Evolutionary conservation across 768 basidiomycete genomes (phyloP).

Genomic region (Boletus reticulatus): DNA sequence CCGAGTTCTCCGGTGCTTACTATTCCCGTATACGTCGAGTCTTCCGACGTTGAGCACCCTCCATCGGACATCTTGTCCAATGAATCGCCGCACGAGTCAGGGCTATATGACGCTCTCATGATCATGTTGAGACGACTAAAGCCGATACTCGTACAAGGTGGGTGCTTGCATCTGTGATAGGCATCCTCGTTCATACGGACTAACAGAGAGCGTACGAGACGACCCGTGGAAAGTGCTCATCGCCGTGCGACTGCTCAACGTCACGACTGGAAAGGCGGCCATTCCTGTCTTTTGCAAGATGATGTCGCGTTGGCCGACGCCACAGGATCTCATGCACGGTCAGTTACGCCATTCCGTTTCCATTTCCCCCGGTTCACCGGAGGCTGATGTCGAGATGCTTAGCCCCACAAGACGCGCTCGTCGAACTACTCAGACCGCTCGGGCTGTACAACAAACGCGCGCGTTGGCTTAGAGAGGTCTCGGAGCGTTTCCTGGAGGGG

Average conservation of each 20-base stretch:
- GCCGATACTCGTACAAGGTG: slow-evolving; percentile 32
- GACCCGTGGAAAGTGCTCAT: slow-evolving; percentile 72
- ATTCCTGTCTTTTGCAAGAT: slow-evolving; percentile 66
- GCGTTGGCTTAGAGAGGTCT: slow-evolving; percentile 53
- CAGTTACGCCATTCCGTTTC: background rate
- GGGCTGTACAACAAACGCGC: slow-evolving; percentile 61
- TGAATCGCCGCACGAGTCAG: background rate
- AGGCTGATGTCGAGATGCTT: background rate
- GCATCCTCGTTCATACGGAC: background rate
- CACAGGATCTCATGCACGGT: slow-evolving; percentile 57
- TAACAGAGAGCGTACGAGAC: slow-evolving; percentile 46
- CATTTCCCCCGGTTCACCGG: background rate
- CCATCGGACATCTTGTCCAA: background rate
- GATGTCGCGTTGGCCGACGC: slow-evolving; percentile 55
- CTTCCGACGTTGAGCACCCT: slow-evolving; percentile 4
- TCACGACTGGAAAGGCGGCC: slow-evolving; percentile 60
- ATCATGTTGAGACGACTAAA: slow-evolving; percentile 28
- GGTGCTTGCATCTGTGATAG: background rate
- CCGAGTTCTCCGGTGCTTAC: slow-evolving; percentile 3
- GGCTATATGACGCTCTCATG: slow-evolving; percentile 23
- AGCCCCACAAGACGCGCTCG: slow-evolving; percentile 47
- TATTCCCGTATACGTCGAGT: slow-evolving; percentile 5
- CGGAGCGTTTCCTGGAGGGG: slow-evolving; percentile 44
- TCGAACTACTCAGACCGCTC: slow-evolving; percentile 47
- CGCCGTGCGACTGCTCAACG: slow-evolving; percentile 66